Evolutionary conservation across 2,329 filamentous ascomycete genomes (phyloP), one percentile per base, ranked within the genome.

Genomic region (Paecilomyces sp.): DNA sequence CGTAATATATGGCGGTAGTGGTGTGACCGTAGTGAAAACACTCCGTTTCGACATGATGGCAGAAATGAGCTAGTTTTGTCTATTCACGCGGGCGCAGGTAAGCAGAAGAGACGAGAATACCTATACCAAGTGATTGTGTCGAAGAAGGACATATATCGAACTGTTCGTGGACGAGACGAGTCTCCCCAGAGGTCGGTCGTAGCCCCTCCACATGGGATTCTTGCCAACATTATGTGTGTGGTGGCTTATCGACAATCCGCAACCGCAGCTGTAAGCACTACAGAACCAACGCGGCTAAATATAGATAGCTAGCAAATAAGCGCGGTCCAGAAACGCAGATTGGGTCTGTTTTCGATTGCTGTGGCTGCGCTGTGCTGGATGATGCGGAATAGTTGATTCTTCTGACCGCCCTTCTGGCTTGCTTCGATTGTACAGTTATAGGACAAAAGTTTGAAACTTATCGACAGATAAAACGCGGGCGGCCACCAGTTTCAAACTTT

Each of bases 21-120:
- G 88, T 54, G 89, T 92, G 66, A 92, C 85, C 56, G 85, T 88
- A 52, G 90, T 93, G 77, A 92, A 91, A 33, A 85, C 80, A 15
- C 83, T 85, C 63, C 86, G 82, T 75, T 87, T 90, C 55, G 85
- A 85, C 88, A 92, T 90, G 59, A 9, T 28, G 51, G n/a, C 51
- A 47, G 41, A 18, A 22, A 1, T n/a, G 41, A n/a, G n/a, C n/a
- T 47, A 47, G n/a, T n/a, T 47, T 22, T 9, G 15, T 47, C 4
- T 47, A 9, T 47, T 7, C 13, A 41, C 2, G 13, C 36, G 13
- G 13, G 41, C 41, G n/a, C n/a, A 18, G 15, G n/a, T 22, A 11
- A 18, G 18, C 9, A 3, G 4, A 47, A n/a, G 15, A 18, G 41
- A 9, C 9, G n/a, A 47, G n/a, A 47, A 9, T 9, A 47, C 18